Percentiles rank a stretch among this genome's conserved stretches.
These are phyloP conservation scores for Cardiospermum halicacabum DNA, from an alignment of 345 rosid species.

Conservation along the genomic window DNA sequence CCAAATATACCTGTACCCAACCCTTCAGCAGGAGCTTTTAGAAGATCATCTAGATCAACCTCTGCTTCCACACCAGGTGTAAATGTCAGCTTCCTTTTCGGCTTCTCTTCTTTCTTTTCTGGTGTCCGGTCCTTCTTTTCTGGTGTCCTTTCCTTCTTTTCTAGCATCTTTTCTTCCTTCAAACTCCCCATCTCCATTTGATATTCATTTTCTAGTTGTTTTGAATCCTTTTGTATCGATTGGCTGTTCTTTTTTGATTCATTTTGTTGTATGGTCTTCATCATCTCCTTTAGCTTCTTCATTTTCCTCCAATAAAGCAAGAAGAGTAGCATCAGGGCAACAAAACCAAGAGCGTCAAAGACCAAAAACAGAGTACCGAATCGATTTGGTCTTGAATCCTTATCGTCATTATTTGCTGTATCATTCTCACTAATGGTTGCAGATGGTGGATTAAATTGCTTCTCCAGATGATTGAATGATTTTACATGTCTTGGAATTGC, in stretches of 20 bases:
- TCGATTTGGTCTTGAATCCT: background rate
- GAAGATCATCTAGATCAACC: conserved; percentile 36
- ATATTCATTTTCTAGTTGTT: background rate
- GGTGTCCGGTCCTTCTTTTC: background rate
- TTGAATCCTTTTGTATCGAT: background rate
- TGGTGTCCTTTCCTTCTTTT: conserved; percentile 1
- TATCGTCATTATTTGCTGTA: background rate
- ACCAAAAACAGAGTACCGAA: conserved; percentile 20
- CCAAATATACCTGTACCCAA: conserved; percentile 51
- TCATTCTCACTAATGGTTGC: background rate
- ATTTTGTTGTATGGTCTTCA: background rate
- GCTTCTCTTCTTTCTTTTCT: conserved; percentile 21
- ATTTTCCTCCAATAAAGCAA: conserved; percentile 28
- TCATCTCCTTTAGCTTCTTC: conserved; percentile 18
- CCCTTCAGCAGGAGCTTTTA: conserved; percentile 49
- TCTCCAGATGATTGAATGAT: conserved; percentile 21
- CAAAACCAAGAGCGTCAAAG: conserved; percentile 27
- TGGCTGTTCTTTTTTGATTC: no score
- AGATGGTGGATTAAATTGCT: conserved; percentile 31
- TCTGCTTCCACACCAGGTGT: conserved; percentile 16
- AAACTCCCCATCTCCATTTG: no score
- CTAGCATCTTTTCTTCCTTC: background rate
- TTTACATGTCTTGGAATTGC: conserved; percentile 29
- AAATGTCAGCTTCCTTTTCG: conserved; percentile 31
- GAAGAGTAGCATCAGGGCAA: conserved; percentile 31